These are phyloP conservation scores for Penicillium sclerotigenum DNA, from an alignment of 2,329 filamentous ascomycete genomes.

Conservation along the genomic window DNA sequence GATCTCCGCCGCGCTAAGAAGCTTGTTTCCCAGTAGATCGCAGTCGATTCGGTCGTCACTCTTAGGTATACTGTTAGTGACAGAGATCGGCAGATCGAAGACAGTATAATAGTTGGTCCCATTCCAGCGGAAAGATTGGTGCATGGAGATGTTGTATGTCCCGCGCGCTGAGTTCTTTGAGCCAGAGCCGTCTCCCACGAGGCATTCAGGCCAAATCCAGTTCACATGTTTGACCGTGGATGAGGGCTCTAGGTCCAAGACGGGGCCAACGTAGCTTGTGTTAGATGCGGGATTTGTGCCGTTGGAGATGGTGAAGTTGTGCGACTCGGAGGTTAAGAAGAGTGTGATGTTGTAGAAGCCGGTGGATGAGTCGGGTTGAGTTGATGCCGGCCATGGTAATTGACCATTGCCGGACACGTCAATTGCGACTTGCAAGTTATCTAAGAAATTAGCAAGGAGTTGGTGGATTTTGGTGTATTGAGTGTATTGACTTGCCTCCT, in stretches of 20 bases:
- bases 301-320: conserved; percentile 67
- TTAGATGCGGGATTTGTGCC: conserved; percentile 52
- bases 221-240: conserved; percentile 72
- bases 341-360: conserved; percentile 18
- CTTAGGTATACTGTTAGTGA: conserved; percentile 61
- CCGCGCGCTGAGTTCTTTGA: conserved; percentile 53
- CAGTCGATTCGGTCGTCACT: conserved; percentile 25
- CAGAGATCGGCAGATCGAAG: conserved; percentile 66
- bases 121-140: conserved; percentile 67
- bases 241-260: conserved; percentile 61
- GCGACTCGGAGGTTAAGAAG: conserved; percentile 19
- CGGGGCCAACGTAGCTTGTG: conserved; percentile 55
- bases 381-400: conserved; percentile 17
- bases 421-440: conserved; percentile 21
- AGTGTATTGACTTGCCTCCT: conserved; percentile 53
- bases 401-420: conserved; percentile 23
- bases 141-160: conserved; percentile 68
- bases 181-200: conserved; percentile 58
- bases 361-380: conserved; percentile 11
- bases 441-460: conserved; percentile 6
- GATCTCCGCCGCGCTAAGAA: conserved; percentile 16
- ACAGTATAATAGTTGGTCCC: conserved; percentile 64
- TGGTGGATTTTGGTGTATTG: conserved; percentile 40
- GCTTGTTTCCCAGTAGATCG: conserved; percentile 23
- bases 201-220: conserved; percentile 68